These are phyloP conservation scores for Sequoia sempervirens DNA, from an alignment of 75 land plant genomes.

Conservation along the genomic window DNA sequence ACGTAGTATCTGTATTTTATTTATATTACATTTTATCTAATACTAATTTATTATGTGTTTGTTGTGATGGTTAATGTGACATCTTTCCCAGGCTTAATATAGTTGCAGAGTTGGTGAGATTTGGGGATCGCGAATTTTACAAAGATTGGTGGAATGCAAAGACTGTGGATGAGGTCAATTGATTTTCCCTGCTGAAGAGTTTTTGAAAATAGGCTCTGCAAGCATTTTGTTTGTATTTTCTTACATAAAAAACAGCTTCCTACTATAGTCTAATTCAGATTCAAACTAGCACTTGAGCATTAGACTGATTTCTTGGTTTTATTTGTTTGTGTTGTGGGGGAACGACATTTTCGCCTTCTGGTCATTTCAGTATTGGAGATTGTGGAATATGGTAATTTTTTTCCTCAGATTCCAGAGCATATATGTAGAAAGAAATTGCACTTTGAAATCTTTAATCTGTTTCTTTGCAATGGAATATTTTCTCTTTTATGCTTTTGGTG, in stretches of 20 bases:
- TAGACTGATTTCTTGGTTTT: constrained; percentile 5
- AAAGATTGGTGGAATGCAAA: constrained; percentile 99
- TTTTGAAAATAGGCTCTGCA: not conserved
- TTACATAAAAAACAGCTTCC: not conserved
- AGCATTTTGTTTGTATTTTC: not conserved
- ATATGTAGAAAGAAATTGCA: not conserved
- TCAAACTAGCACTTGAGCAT: not conserved
- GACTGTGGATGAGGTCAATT: constrained; percentile 83
- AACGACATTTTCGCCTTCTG: not conserved
- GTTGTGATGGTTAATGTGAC: not conserved
- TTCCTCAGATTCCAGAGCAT: not conserved
- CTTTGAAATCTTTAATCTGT: not conserved
- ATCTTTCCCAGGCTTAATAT: constrained; percentile 59
- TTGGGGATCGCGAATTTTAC: constrained; percentile 86
- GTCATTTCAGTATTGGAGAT: constrained; percentile 83
- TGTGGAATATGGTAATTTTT: constrained; percentile 94
- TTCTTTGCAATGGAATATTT: not conserved
- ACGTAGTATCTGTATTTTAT: not conserved
- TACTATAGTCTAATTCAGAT: not conserved
- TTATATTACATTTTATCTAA: not conserved
- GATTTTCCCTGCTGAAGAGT: constrained; percentile 4
- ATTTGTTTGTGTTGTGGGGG: constrained; percentile 1
- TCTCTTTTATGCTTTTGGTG: not conserved
- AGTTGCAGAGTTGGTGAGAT: constrained; percentile 83
- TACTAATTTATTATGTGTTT: not conserved